Percentiles rank a stretch among this genome's conserved stretches.
Conservation (phyloP, 208 protist species). For the Leishmania tarentolae region DNA sequence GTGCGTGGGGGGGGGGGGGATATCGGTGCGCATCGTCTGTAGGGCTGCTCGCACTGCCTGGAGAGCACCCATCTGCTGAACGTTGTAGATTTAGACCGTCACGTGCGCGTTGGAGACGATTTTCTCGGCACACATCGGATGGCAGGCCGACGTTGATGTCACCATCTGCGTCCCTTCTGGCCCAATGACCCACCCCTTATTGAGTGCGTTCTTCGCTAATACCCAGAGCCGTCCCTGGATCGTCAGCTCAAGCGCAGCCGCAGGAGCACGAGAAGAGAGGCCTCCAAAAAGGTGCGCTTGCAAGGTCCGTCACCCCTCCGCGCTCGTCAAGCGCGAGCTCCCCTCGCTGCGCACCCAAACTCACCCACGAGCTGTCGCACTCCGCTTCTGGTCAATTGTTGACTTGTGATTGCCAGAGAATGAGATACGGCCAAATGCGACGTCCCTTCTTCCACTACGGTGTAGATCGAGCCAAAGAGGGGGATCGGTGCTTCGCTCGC, state of each 20-base stretch:
- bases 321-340: constrained; percentile 13
- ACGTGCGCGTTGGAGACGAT: neutral
- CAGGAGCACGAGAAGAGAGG: constrained; percentile 2
- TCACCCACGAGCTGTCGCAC: constrained; percentile 8
- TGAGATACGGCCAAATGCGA: constrained; percentile 6
- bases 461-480: constrained; percentile 9
- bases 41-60: neutral
- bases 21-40: neutral
- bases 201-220: neutral
- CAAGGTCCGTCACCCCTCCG: constrained; percentile 22
- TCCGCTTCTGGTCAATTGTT: constrained; percentile 14
- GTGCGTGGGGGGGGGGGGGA: neutral
- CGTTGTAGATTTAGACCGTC: constrained; percentile 6
- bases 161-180: constrained; percentile 1
- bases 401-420: constrained; percentile 29
- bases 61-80: neutral
- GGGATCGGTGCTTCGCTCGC: neutral
- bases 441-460: constrained; percentile 29
- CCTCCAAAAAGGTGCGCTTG: constrained; percentile 29
- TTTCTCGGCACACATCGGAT: neutral
- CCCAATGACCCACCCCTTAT: constrained; percentile 1
- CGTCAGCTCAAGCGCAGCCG: constrained; percentile 12
- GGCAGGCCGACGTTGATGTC: constrained; percentile 1
- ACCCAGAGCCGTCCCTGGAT: neutral
- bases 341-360: constrained; percentile 10